These are phyloP conservation scores for Aspergillus egyptiacus DNA, from an alignment of 495 filamentous ascomycete species.

Conservation along the genomic window DNA sequence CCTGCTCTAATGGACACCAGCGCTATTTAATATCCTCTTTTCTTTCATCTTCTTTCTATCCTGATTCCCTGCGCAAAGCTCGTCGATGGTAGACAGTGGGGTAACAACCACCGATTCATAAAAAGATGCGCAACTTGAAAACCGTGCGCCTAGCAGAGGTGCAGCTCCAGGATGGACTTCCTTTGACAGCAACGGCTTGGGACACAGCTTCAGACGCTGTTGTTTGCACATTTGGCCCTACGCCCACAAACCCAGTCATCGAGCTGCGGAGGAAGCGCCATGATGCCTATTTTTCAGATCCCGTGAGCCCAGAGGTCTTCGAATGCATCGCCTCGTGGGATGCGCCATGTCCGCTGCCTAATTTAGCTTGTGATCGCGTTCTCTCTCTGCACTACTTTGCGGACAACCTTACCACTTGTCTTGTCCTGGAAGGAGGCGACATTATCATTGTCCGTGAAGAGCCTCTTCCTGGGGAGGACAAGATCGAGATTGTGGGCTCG, in stretches of 20 bases:
- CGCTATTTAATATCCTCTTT: conserved; percentile 3
- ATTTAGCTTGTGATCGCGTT: conserved; percentile 63
- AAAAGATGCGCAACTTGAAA: conserved; percentile 71
- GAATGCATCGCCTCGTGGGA: conserved; percentile 78
- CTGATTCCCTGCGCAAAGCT: conserved; percentile 2
- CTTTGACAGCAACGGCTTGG: conserved; percentile 70
- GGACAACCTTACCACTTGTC: conserved; percentile 66
- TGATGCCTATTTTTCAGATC: conserved; percentile 31
- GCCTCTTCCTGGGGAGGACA: conserved; percentile 59
- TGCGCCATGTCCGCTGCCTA: conserved; percentile 63
- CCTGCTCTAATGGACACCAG: conserved; percentile 5
- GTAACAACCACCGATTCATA: conserved; percentile 25
- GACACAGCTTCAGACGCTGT: conserved; percentile 64
- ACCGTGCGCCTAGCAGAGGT: conserved; percentile 61
- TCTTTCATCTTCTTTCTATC: conserved; percentile 6
- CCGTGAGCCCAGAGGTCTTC: conserved; percentile 33
- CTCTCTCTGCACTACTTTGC: conserved; percentile 76
- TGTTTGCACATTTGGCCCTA: conserved; percentile 71
- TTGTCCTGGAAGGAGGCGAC: conserved; percentile 87
- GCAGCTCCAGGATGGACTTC: conserved; percentile 46
- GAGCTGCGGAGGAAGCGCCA: conserved; percentile 51
- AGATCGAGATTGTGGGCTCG: conserved; percentile 90
- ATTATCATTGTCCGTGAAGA: conserved; percentile 79
- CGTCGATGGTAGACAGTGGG: conserved; percentile 35
- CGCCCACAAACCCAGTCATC: conserved; percentile 53